Percentiles rank a stretch among this genome's conserved stretches.
Conservation (phyloP, 257 asterid genomes). For the Craterostigma plantagineum region DNA sequence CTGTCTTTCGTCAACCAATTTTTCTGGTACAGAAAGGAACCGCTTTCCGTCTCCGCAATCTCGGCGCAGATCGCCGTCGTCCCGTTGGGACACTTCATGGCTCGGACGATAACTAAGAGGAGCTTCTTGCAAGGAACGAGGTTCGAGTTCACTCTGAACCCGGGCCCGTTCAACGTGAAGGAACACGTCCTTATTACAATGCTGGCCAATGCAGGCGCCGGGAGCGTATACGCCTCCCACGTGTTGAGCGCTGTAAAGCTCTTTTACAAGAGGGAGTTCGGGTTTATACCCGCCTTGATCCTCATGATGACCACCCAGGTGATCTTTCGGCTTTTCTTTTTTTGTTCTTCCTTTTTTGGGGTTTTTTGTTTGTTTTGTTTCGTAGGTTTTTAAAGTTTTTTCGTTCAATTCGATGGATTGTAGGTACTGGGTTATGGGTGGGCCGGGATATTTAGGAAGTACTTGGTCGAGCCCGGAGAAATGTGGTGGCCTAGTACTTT, state of each 20-base stretch:
- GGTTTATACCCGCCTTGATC: constrained; percentile 50
- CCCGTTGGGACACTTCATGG: constrained; percentile 82
- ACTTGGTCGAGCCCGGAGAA: constrained; percentile 82
- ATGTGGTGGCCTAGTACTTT: constrained; percentile 99
- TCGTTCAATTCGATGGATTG: background rate
- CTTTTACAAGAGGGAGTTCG: constrained; percentile 39
- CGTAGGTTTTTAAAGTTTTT: no score
- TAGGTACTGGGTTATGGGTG: constrained; percentile 93
- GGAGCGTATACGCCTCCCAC: constrained; percentile 65
- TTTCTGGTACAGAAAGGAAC: constrained; percentile 78
- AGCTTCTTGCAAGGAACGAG: constrained; percentile 35
- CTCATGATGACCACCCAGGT: constrained; percentile 80
- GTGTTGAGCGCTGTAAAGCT: constrained; percentile 63
- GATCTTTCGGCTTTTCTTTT: no score
- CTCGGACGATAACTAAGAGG: constrained; percentile 44
- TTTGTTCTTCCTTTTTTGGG: background rate
- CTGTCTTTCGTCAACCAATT: constrained; percentile 81
- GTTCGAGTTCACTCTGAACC: constrained; percentile 61
- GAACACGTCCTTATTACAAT: constrained; percentile 83
- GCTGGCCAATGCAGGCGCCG: constrained; percentile 81
- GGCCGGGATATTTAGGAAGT: constrained; percentile 88
- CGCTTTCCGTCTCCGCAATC: constrained; percentile 62
- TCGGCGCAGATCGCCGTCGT: constrained; percentile 89
- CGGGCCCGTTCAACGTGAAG: constrained; percentile 84
- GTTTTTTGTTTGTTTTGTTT: background rate